Base-by-base conservation (phyloP, 2,329 filamentous ascomycete genomes). In the Aphanocladium album region DNA sequence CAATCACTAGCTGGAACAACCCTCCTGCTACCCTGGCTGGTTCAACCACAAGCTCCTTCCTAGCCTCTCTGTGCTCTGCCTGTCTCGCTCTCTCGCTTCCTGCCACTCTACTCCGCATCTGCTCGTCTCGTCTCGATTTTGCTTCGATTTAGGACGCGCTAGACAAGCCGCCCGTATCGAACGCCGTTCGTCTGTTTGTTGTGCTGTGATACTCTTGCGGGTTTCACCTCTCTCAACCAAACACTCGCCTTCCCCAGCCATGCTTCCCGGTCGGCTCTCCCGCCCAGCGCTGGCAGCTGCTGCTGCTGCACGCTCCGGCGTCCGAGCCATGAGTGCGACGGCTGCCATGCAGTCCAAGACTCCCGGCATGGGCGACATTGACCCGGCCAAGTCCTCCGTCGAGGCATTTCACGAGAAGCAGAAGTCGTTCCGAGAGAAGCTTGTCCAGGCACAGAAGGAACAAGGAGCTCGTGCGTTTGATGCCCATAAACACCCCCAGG, bases 301-400 rank as follows among this genome's bases (percentile, higher is more conserved):
- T 60, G 70, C 71, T 67, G 76, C 76, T 66, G 76, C 77, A 64
- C 81, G 79, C 70, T 76, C 78, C 67, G 71, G 73, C 60, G 71
- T 81, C 64, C 81, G 86, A 68, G 77, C 84, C 67, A 83, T 90
- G 71, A 80, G 80, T 71, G 81, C 83, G 61, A 83, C 85, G 62
- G 27, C 57, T 25, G 73, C 80, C 61, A 65, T 69, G 64, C 69
- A 73, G 60, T 67, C 64, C 64, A 80, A 79, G 62, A 79, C 86
- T 21, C 95, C 95, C n/a, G 86, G 89, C 41, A 84, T 99, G 66
- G 89, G 90, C 73, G 93, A 99, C 76, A 86, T 99, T 69, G 79
- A 89, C 81, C 74, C 77, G 19, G 72, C 74, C 50, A 84, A 88
- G 53, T 80, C 89, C 64, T 85, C 85, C 64, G 87, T 90, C 65